Base-by-base conservation (phyloP, 805 yeast genomes). In the Metschnikowia reukaufii region DNA sequence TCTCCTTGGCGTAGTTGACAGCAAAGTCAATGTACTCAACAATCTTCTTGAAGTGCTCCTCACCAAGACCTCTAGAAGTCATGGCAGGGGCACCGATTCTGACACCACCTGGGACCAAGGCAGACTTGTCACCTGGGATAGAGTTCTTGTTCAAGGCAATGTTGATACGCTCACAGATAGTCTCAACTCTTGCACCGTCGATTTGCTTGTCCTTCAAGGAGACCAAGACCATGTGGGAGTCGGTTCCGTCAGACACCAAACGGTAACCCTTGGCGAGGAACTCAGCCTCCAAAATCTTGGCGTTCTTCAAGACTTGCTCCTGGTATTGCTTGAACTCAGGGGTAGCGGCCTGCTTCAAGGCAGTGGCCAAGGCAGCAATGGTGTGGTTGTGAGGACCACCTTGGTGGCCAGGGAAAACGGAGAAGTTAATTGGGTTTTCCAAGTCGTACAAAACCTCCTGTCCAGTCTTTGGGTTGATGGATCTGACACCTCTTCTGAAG, bases 341-440 rank as follows among this genome's bases (percentile, higher is more conserved):
- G 43, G 88, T 76, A 55, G 82, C 78, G 51, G 96, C 95, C 77
- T 94, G 99, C 69, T 90, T 90, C 67, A 94, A 82, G 43, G 99
- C 98, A 55, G 91, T 94, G 15, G 98, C 97, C 62, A 94, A 76
- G 30, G 98, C 99, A 59, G 97, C 86, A 67, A 94, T 94, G 58
- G 99, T 94, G 76, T 94, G 99, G 79, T 94, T 94, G 76, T 94
- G 98, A 62, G 99, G 99, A 68, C 99, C 99, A 78, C 99, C 99
- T 78, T 94, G 99, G 74, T 94, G 99, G 58, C 96, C 99, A 63
- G 99, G 99, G 92, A 94, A 94, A 45, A 94, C 99, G 8, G 97
- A 90, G 72, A 94, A 94, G 80, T 94, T 94, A 74, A 94, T 91
- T 68, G 88, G 88, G 71, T 82, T 85, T 73, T 94, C 98, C 69